A percentile compares a stretch with the other conserved stretches of the same genome.
These are phyloP conservation scores for Vanrija sp. DNA, from an alignment of 1,284 basidiomycete species.

Conservation along the genomic window DNA sequence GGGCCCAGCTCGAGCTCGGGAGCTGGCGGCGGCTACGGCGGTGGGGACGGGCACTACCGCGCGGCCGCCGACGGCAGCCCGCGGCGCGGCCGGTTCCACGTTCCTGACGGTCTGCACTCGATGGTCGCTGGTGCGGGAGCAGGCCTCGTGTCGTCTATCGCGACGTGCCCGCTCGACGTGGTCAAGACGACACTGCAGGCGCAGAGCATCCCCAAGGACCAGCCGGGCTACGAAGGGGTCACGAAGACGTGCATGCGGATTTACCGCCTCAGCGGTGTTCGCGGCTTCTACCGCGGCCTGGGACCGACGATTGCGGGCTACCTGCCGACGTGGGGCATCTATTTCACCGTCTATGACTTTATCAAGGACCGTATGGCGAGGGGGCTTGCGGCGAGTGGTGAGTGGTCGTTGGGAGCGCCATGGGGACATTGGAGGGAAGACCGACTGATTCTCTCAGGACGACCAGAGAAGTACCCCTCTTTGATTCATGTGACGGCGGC, in stretches of 20 bases:
- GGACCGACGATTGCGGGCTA: slow-evolving; percentile 94
- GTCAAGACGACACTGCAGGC: slow-evolving; percentile 97
- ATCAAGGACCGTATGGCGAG: slow-evolving; percentile 76
- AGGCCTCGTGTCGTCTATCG: slow-evolving; percentile 85
- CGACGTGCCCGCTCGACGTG: slow-evolving; percentile 95
- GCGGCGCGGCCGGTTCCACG: slow-evolving; percentile 2
- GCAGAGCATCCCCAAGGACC: slow-evolving; percentile 64
- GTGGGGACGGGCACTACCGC: no score
- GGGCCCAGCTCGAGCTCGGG: no score
- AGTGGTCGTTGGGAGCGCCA: neutral
- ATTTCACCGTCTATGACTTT: slow-evolving; percentile 94
- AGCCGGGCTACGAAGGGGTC: slow-evolving; percentile 70
- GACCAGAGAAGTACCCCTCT: neutral
- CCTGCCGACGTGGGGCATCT: slow-evolving; percentile 95
- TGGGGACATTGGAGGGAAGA: neutral
- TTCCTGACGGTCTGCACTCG: slow-evolving; percentile 44
- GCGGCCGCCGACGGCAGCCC: neutral
- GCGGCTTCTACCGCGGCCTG: slow-evolving; percentile 85
- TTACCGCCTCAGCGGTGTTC: slow-evolving; percentile 67
- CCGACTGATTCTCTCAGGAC: neutral
- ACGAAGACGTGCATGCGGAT: slow-evolving; percentile 70
- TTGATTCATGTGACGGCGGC: slow-evolving; percentile 74
- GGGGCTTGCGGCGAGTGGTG: slow-evolving; percentile 5
- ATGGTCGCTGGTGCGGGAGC: slow-evolving; percentile 56
- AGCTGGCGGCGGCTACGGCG: no score